A percentile compares a stretch with the other conserved stretches of the same genome.
Conservation (phyloP, 176 grass and related monocot genomes). For the Alopecurus myosuroides region DNA sequence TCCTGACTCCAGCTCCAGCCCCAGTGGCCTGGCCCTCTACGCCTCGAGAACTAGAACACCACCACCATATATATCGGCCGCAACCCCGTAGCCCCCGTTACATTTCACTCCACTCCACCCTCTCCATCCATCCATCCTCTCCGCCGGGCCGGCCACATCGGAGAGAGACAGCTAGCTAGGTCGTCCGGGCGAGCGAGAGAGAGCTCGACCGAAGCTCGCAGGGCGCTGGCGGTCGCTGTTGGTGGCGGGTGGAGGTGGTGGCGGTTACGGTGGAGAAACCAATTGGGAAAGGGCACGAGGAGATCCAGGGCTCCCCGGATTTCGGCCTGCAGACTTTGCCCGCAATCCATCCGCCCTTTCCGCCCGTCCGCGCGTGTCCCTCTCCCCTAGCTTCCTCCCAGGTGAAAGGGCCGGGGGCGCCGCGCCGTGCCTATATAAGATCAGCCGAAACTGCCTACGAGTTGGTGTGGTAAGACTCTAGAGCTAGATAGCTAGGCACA, state of each 20-base stretch:
- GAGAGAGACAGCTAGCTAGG: neutral
- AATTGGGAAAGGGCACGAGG: slow-evolving; percentile 51
- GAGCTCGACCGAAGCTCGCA: neutral
- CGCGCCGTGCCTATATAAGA: neutral
- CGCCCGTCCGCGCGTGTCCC: slow-evolving; percentile 6
- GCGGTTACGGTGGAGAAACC: slow-evolving; percentile 80
- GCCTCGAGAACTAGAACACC: neutral
- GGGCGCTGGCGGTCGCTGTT: slow-evolving; percentile 54
- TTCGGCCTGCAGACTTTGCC: slow-evolving; percentile 79
- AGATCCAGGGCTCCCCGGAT: slow-evolving; percentile 50
- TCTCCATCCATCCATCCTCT: neutral
- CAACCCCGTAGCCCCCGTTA: slow-evolving; percentile 22
- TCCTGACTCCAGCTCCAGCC: slow-evolving; percentile 23
- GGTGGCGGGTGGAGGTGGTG: slow-evolving; percentile 90
- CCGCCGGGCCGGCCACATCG: neutral
- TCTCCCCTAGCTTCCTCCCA: slow-evolving; percentile 15
- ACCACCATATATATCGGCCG: slow-evolving; percentile 9
- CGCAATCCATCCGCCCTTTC: slow-evolving; percentile 82
- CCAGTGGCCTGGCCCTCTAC: neutral
- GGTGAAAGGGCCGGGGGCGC: slow-evolving; percentile 26
- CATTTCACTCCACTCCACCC: slow-evolving; percentile 53
- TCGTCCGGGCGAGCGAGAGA: neutral
- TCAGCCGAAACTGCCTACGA: slow-evolving; percentile 11
- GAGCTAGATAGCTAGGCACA: neutral
- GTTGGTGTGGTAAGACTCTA: slow-evolving; percentile 9